These are phyloP conservation scores for Lolium perenne DNA, from an alignment of 176 grass and related monocot species.

Conservation along the genomic window DNA sequence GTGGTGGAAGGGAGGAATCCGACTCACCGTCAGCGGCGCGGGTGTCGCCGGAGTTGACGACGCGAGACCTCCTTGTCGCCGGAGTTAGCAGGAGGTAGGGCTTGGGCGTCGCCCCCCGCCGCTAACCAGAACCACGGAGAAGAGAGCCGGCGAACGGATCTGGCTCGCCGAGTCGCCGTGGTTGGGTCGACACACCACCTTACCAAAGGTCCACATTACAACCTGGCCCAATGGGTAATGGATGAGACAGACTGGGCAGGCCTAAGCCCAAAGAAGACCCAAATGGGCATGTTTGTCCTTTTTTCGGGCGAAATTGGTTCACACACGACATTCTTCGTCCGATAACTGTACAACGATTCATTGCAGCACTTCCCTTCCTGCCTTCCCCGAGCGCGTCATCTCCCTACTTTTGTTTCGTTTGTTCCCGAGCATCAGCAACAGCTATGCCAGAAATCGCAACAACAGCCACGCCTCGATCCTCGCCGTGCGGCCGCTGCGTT, in stretches of 20 bases:
- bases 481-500: too few relatives aligned
- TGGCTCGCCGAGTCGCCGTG: neutral
- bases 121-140: neutral
- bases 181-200: neutral
- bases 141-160: slow-evolving; percentile 9
- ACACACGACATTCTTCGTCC: too few relatives aligned
- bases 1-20: neutral
- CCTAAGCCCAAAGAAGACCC: neutral
- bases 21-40: neutral
- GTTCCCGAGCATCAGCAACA: too few relatives aligned
- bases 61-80: neutral
- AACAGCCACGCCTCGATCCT: too few relatives aligned
- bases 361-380: too few relatives aligned
- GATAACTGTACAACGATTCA: too few relatives aligned
- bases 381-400: too few relatives aligned
- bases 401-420: too few relatives aligned
- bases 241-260: neutral
- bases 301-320: too few relatives aligned
- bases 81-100: neutral
- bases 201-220: neutral
- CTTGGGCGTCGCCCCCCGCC: neutral
- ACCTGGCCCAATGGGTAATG: neutral
- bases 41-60: neutral
- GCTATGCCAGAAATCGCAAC: too few relatives aligned
- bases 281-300: neutral